Conservation (phyloP, 2,329 filamentous ascomycete species). For the Epichloe sylvatica region DNA sequence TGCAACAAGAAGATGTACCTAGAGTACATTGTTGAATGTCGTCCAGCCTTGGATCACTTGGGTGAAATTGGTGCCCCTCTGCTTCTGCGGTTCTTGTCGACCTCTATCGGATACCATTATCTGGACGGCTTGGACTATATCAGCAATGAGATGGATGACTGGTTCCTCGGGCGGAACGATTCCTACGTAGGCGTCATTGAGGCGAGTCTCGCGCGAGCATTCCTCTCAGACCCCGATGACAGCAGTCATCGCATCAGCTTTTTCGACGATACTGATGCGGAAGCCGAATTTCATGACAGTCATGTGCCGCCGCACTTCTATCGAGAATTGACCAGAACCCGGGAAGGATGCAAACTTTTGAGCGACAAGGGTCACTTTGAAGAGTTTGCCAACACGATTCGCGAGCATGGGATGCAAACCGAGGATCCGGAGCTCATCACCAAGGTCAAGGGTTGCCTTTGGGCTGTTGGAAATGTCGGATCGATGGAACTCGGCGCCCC, state of each 20-base stretch:
- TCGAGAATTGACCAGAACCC: conserved; percentile 79
- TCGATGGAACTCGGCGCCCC: conserved; percentile 95
- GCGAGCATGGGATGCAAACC: conserved; percentile 70
- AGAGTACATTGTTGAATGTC: conserved; percentile 93
- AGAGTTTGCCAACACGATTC: conserved; percentile 80
- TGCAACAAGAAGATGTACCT: conserved; percentile 85
- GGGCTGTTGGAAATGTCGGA: conserved; percentile 95
- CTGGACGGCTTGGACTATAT: conserved; percentile 95
- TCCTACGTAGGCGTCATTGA: conserved; percentile 91
- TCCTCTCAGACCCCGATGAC: conserved; percentile 51
- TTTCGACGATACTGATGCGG: conserved; percentile 43
- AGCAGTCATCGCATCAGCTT: conserved; percentile 42
- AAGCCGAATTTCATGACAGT: conserved; percentile 44
- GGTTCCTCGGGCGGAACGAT: conserved; percentile 94
- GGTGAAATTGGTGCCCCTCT: conserved; percentile 93
- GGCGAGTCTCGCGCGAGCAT: conserved; percentile 80
- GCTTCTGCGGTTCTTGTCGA: conserved; percentile 82
- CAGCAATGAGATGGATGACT: conserved; percentile 98
- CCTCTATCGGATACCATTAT: conserved; percentile 95
- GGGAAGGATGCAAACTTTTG: conserved; percentile 80
- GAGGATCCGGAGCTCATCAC: conserved; percentile 75
- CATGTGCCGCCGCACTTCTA: conserved; percentile 96
- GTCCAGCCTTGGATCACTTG: conserved; percentile 84
- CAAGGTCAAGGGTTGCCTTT: conserved; percentile 92
- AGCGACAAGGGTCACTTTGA: conserved; percentile 92